Percentiles rank a stretch among this genome's conserved stretches.
These are phyloP conservation scores for Salix purpurea DNA, from an alignment of 345 rosid species.

Conservation along the genomic window DNA sequence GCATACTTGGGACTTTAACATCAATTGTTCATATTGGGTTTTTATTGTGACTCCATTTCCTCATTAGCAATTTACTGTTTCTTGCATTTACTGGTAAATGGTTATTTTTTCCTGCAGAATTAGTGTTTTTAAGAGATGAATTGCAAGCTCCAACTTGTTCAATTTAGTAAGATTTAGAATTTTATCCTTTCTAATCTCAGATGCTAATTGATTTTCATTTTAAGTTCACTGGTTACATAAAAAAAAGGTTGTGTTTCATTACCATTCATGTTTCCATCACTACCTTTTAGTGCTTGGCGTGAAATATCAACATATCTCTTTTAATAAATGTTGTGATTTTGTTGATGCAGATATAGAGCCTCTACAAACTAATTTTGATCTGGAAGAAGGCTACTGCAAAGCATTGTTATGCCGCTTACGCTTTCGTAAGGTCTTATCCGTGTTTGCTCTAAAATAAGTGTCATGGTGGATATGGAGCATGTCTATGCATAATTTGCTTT, in stretches of 20 bases:
- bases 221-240: background rate
- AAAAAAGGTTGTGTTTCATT: background rate
- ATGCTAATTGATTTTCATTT: background rate
- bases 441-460: conserved; percentile 28
- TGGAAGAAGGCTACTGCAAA: conserved; percentile 91
- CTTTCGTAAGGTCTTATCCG: conserved; percentile 97
- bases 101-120: background rate
- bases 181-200: background rate
- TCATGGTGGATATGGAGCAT: conserved; percentile 1
- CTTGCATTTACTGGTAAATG: background rate
- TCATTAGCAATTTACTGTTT: background rate
- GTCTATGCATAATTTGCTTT: background rate
- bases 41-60: background rate
- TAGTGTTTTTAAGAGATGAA: background rate
- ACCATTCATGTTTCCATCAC: background rate
- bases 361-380: conserved; percentile 53
- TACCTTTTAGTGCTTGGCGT: background rate
- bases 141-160: background rate
- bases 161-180: background rate
- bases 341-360: conserved; percentile 77
- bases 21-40: background rate
- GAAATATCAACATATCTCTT: background rate
- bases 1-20: background rate
- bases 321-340: conserved; percentile 8
- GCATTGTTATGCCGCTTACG: conserved; percentile 88